Evolutionary conservation across 768 basidiomycete genomes (phyloP).

Genomic region (Trametes maxima): DNA sequence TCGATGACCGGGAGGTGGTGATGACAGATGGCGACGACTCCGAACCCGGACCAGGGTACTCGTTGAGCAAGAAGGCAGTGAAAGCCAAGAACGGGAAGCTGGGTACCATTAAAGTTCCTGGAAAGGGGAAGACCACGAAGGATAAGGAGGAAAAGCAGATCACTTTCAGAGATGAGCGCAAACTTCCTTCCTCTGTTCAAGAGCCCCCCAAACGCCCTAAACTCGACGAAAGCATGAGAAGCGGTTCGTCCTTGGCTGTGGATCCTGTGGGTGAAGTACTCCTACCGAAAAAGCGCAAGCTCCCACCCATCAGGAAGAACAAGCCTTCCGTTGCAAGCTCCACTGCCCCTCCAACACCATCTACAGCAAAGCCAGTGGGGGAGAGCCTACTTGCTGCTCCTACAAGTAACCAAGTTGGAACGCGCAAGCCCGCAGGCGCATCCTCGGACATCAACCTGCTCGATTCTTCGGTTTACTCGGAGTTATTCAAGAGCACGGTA

Average conservation of each 20-base stretch:
- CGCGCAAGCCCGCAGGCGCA: constrained; percentile 44
- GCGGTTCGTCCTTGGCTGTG: constrained; percentile 20
- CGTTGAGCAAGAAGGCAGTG: constrained; percentile 26
- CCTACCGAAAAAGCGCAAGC: constrained; percentile 62
- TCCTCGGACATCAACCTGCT: constrained; percentile 63
- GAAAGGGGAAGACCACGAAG: constrained; percentile 31
- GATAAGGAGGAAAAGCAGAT: constrained; percentile 38
- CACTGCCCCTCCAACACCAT: constrained; percentile 29
- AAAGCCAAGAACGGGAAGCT: constrained; percentile 35
- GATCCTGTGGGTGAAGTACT: constrained; percentile 29
- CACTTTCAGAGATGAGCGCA: constrained; percentile 47
- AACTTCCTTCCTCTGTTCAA: constrained; percentile 23
- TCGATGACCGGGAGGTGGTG: constrained; percentile 28
- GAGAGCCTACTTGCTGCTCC: constrained; percentile 25
- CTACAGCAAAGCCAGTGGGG: constrained; percentile 31
- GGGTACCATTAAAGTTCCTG: constrained; percentile 27
- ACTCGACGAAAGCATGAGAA: constrained; percentile 16
- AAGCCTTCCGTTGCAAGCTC: constrained; percentile 39
- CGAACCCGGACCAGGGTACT: constrained; percentile 15
- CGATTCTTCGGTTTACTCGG: constrained; percentile 63
- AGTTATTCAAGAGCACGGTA: constrained; percentile 49
- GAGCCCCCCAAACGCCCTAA: constrained; percentile 10
- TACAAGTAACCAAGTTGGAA: constrained; percentile 24
- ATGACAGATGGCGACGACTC: constrained; percentile 32
- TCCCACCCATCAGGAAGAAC: constrained; percentile 70